Conservation (phyloP, 768 basidiomycete genomes). For the Suillus subaureus region DNA sequence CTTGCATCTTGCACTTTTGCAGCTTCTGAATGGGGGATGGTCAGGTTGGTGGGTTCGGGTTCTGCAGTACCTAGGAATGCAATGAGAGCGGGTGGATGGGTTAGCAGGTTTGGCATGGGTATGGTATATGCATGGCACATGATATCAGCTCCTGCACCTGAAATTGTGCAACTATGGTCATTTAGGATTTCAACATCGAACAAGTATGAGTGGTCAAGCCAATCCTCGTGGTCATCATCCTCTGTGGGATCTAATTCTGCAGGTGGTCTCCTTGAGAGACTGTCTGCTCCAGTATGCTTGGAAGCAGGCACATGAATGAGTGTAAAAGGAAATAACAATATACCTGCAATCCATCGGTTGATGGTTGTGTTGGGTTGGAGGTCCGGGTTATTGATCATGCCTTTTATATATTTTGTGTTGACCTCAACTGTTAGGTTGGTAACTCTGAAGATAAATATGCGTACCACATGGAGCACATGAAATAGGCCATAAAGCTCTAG, state of each 20-base stretch:
- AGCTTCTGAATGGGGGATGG: too few relatives aligned
- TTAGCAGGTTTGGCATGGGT: too few relatives aligned
- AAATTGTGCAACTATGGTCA: too few relatives aligned
- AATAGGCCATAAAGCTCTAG: slow-evolving; percentile 27
- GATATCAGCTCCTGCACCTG: too few relatives aligned
- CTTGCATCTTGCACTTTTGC: too few relatives aligned
- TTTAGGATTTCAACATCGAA: too few relatives aligned
- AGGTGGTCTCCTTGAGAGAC: not conserved
- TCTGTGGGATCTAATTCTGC: accelerated
- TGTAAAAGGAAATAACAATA: slow-evolving; percentile 31
- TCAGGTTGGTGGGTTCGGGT: accelerated
- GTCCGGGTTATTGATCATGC: slow-evolving; percentile 36
- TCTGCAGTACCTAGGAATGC: too few relatives aligned
- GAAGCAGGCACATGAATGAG: slow-evolving; percentile 31
- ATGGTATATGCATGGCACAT: too few relatives aligned
- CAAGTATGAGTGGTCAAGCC: too few relatives aligned
- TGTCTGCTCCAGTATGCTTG: not conserved
- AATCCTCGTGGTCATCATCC: too few relatives aligned
- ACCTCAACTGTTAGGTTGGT: slow-evolving; percentile 29
- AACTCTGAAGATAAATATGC: slow-evolving; percentile 31
- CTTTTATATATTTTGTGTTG: slow-evolving; percentile 34
- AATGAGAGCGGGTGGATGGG: too few relatives aligned
- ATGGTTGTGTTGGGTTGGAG: slow-evolving; percentile 33
- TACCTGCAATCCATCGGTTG: slow-evolving; percentile 30
- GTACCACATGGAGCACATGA: slow-evolving; percentile 18